Base-by-base conservation (phyloP, 352 stramenopile genomes). In the Phytophthora crassamura region DNA sequence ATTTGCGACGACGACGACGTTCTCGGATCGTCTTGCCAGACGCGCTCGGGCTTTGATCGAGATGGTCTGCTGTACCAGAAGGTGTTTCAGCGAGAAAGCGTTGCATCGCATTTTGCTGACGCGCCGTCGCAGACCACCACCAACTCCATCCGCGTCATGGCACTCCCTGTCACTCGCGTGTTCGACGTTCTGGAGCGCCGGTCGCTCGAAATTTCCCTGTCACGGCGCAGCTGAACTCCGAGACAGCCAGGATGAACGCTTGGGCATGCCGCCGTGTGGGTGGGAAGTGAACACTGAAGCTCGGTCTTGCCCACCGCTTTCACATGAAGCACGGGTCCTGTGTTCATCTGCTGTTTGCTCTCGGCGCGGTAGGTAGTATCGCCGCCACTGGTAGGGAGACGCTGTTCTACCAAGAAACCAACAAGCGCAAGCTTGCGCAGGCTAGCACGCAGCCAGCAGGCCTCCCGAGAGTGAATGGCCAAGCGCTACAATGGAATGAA, bases 321-420 rank as follows among this genome's bases (percentile, higher is more conserved):
- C 64, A 20, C 20, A 38, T 41, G 11, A 72, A 66, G 36, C 33
- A n/a, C 7, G 48, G 50, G 2, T 43, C n/a, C 15, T 66, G 63
- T 14, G 36, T 67, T 1, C 62, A 72, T 16, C 14, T 67, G 0
- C 36, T 72, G 8, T 55, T 40, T 30, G 43, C 64, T 6, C 15
- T 62, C 7, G 58, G 18, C 1, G 28, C 30, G 8, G 12, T 28
- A 4, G 41, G 48, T 2, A n/a, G 20, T 14, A 34, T 66, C 7
- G 47, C 41, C 25, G 20, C 25, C 1, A 32, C 38, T 22, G 58
- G 58, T 3, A 6, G 58, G 3, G 48, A 54, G 4, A 66, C 33
- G 32, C 33, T 66, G 0, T 33, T 54, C 2, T 55, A 66, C 18
- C 48, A 48, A 0, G 49, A 48, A 0, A 14, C 18, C 0, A 58